A percentile compares a stretch with the other conserved stretches of the same genome.
Conservation (phyloP, 2,329 filamentous ascomycete species). For the Helotiales sp. region DNA sequence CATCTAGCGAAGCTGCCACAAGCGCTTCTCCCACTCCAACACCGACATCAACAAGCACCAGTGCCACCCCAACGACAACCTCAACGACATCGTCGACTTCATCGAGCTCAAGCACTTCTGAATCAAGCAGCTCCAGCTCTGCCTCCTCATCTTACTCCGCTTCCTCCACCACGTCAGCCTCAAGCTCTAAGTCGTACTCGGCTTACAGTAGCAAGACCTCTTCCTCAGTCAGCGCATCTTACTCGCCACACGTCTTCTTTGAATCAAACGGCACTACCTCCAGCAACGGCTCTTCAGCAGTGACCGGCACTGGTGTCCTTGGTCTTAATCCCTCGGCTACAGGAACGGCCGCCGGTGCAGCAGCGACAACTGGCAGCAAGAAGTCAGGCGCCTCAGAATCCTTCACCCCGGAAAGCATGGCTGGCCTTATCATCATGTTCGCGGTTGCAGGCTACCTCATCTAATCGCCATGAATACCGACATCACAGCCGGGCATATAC, state of each 20-base stretch:
- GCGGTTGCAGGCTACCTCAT: constrained; percentile 26
- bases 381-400: constrained; percentile 21
- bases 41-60: constrained; percentile 27
- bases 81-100: constrained; percentile 10
- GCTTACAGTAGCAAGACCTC: constrained; percentile 14
- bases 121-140: constrained; percentile 11
- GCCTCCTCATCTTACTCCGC: constrained; percentile 7
- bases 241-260: constrained; percentile 29
- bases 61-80: constrained; percentile 27
- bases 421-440: constrained; percentile 21
- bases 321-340: background rate
- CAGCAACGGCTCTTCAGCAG: background rate
- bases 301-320: constrained; percentile 1
- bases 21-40: constrained; percentile 28
- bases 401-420: constrained; percentile 19
- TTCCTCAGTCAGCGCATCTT: constrained; percentile 12
- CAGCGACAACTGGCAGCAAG: constrained; percentile 13
- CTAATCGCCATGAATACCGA: constrained; percentile 6
- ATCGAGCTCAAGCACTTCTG: background rate
- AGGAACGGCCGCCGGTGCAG: constrained; percentile 9
- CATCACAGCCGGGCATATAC: background rate
- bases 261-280: constrained; percentile 22
- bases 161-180: constrained; percentile 14
- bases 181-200: too few relatives aligned
- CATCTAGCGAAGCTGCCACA: constrained; percentile 17